Evolutionary conservation across 306 rosid species (phyloP).

Genomic region (Cucumis sativus): DNA sequence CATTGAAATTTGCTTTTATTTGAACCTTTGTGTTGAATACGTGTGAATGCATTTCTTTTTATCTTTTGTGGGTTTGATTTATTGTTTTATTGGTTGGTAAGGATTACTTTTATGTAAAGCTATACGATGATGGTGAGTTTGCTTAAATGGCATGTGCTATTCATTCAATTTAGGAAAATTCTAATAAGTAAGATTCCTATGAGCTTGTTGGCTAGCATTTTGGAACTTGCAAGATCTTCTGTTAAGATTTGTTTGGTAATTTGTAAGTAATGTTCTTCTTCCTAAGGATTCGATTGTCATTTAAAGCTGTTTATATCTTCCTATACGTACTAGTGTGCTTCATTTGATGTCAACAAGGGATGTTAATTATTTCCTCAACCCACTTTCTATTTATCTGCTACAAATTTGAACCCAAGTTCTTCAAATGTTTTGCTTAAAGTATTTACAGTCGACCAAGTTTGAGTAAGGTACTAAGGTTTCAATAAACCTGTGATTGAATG

Average conservation of each 20-base stretch:
- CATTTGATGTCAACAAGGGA: background rate
- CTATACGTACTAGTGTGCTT: background rate
- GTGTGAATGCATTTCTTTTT: background rate
- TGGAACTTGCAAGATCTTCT: background rate
- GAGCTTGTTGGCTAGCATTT: background rate
- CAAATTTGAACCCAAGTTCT: background rate
- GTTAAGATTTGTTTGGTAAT: background rate
- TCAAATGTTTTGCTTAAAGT: background rate
- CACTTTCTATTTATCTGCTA: background rate
- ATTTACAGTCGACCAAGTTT: background rate
- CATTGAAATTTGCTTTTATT: background rate
- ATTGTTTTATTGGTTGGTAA: background rate
- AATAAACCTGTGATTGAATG: background rate
- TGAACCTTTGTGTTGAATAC: background rate
- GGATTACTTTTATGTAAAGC: background rate
- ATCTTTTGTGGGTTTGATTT: background rate
- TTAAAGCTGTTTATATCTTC: background rate
- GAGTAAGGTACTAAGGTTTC: background rate
- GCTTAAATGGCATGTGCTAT: background rate
- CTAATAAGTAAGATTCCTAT: background rate
- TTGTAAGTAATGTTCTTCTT: background rate
- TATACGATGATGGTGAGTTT: background rate
- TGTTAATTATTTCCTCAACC: background rate
- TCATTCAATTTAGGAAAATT: background rate
- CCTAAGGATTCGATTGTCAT: background rate